Base-by-base conservation (phyloP, 2,329 filamentous ascomycete species). In the Talaromyces sp. region DNA sequence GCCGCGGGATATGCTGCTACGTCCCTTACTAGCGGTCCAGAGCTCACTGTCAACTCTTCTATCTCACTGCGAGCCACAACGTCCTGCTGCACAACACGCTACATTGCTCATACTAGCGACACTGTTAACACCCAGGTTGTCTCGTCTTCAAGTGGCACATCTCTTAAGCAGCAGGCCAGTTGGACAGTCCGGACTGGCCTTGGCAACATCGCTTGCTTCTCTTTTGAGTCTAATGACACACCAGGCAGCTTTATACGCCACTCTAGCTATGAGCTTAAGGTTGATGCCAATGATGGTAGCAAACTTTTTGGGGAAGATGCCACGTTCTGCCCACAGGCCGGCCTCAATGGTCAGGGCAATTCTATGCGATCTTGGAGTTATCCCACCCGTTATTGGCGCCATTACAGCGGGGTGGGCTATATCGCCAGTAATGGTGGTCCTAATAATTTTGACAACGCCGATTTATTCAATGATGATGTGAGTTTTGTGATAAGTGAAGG, bases 261-360 rank as follows among this genome's bases (percentile, higher is more conserved):
- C 73, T 76, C 70, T 63, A 67, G 80, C 70, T 87, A 85, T 57
- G 75, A 24, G 29, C 80, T 88, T 0, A 54, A 70, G 38, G 64
- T 87, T 53, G 70, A 74, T 46, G 76, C 79, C 58, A 79, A 80
- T 63, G 85, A 87, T 62, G 79, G 79, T 57, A 76, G 75, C 59
- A 85, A 86, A 75, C 72, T 75, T 57, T 86, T 87, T 72, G 41
- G 72, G 3, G 84, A 88, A 65, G 85, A 88, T 54, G 83, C 85
- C 9, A 88, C 85, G 0, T 88, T 88, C 71, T 88, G 85, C 67
- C 76, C 83, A 0, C 77, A 81, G 68, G 60, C 77, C 0, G 81
- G 80, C 0, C 71, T 88, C 26, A 82, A 70, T 64, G 81, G 82
- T 3, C 67, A 77, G 48, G 83, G 81, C 7, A 80, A 62, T 63